Base-by-base conservation (phyloP, 257 asterid species). In the Solanum bulbocastanum region DNA sequence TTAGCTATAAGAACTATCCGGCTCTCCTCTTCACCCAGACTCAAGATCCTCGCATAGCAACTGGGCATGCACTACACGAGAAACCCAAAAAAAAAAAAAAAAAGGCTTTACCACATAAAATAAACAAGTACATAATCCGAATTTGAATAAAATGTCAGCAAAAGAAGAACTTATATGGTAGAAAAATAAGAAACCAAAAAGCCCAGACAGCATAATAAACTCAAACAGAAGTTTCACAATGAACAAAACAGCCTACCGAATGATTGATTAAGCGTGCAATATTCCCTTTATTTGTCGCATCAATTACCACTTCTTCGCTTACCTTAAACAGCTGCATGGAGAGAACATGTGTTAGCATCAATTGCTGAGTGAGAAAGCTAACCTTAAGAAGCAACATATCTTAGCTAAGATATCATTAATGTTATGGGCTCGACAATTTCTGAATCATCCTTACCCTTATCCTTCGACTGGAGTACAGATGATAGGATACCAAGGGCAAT, bases 181-280 rank as follows among this genome's bases (percentile, higher is more conserved):
- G 44, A 49, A 39, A 76, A 40, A 82, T 46, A 60, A 32, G 71
- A 82, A 44, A 82, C 71, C 71, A 49, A 82, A 32, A 15, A 11
- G 39, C 85, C 86, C 44, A 30, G 69, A 49, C 44, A 82, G 69
- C 22, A 82, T 10, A 49, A 82, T 49, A 82, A 82, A 30, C 71
- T 82, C 30, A 79, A 49, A 20, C 69, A 32, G 42, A 32, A 32
- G 30, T 49, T 49, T 82, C 30, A 85, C 25, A 84, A 37, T 62
- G 82, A 79, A 89, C 20, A 82, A 25, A 82, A 78, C 84, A 85
- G 87, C 92, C 87, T 93, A 97, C 99, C 90, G 99, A 97, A 86
- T 97, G 99, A 88, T 97, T 97, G 90, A 97, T 97, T 90, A 97
- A 89, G 88, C 99, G 99, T 84, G 97, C 99, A n/a, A 97, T 96